Percentiles rank a stretch among this genome's conserved stretches.
Evolutionary conservation across 768 basidiomycete genomes (phyloP).

Genomic region (Rhodosporidiobolus sp.): DNA sequence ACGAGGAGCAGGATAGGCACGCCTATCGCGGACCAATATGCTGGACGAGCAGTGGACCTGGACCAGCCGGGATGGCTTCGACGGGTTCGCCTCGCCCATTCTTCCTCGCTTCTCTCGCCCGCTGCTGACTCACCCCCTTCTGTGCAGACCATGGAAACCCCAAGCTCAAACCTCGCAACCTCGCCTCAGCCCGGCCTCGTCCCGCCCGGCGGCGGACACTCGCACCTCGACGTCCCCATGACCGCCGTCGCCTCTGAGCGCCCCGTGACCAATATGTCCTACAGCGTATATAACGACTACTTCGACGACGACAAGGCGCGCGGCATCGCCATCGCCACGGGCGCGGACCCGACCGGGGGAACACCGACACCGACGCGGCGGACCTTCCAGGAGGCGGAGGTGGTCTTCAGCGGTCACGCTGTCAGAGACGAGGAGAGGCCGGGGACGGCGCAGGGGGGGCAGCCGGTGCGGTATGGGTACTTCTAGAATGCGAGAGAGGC

Average conservation of each 20-base stretch:
- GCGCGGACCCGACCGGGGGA: neutral
- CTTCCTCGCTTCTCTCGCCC: neutral
- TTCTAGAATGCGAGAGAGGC: neutral
- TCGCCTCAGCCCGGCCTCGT: too few species aligned
- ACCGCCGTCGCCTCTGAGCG: neutral
- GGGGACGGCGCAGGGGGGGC: neutral
- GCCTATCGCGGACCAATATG: slow-evolving; percentile 12
- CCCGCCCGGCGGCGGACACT: too few species aligned
- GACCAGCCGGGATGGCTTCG: slow-evolving; percentile 15
- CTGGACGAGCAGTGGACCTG: neutral
- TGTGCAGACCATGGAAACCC: too few species aligned
- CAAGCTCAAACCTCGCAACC: too few species aligned
- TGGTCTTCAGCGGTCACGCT: too few species aligned
- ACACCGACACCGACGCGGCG: neutral
- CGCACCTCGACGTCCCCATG: too few species aligned
- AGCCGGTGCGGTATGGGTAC: slow-evolving; percentile 19
- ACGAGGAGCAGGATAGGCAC: neutral
- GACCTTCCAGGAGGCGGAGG: neutral
- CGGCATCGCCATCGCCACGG: neutral
- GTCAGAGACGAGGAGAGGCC: neutral
- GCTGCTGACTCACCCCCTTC: neutral
- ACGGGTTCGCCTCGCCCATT: neutral
- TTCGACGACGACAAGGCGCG: neutral
- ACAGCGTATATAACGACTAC: neutral
- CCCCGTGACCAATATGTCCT: too few species aligned